Base-by-base conservation (phyloP, 2,329 filamentous ascomycete genomes). In the Monilinia vaccinii-corymbosi region DNA sequence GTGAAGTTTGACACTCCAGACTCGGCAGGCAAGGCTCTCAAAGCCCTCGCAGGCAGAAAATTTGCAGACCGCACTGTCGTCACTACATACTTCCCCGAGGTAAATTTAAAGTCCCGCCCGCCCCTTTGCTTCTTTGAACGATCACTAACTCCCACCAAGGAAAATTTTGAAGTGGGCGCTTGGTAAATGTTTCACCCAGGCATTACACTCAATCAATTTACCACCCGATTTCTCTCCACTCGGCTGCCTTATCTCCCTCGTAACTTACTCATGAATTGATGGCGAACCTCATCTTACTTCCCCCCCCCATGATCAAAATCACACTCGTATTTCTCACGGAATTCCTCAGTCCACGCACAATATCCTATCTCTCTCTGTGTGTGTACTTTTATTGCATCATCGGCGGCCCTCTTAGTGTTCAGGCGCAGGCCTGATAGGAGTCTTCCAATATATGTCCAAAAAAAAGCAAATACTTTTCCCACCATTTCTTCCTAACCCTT, bases 61-160 rank as follows among this genome's bases (percentile, higher is more conserved):
- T 99, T 99, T 73, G 89, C 92, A 0, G 91, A 97, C 75, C 84
- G 95, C 68, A 99, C 94, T 4, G 95, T 99, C 32, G 91, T 99
- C 14, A 91, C 90, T 3, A 97, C 94, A 4, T 97, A 94, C 76
- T 99, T 97, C 74, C 89, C 91, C 25, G 95, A 97, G 82, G 89
- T 90, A 77, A 74, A 63, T 56, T 38, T 7, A 11, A 4, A 46
- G 0, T 14, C 25, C 28, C 18, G 56, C 42, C 42, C n/a, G n/a
- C n/a, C 7, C 40, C 55, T 60, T 46, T 23, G 7, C 53, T 16
- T 52, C 5, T 28, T 28, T 28, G 31, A 38, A 34, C 51, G 63
- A 73, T 77, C 70, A 79, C 68, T 61, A 46, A 60, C 23, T 65
- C 61, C 62, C 60, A 16, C 40, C 38, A 64, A 92, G 85, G 93